Conservation (phyloP, 192 early-diverging fungal species). For the Coemansia sp. region DNA sequence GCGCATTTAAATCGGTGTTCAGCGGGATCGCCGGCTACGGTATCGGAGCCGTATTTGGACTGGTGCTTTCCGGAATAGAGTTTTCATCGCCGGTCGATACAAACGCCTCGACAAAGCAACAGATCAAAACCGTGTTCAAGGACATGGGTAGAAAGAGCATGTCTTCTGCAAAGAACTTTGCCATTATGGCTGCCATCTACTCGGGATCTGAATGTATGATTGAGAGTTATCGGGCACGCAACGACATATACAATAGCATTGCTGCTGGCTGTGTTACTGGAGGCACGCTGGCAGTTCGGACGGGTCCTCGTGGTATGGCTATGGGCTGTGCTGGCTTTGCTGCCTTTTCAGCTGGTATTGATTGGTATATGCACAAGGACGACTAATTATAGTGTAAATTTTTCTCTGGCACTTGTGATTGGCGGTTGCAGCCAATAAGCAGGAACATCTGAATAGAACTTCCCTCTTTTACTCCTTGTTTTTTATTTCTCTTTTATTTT, state of each 20-base stretch:
- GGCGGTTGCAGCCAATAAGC: neutral
- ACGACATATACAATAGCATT: constrained; percentile 89
- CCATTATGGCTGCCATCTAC: constrained; percentile 86
- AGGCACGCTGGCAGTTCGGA: constrained; percentile 70
- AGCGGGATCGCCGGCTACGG: constrained; percentile 79
- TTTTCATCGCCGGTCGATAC: constrained; percentile 72
- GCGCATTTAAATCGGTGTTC: constrained; percentile 67
- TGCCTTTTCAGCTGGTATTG: constrained; percentile 91
- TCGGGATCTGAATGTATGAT: constrained; percentile 92
- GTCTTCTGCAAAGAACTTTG: constrained; percentile 92
- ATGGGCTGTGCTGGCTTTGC: constrained; percentile 91
- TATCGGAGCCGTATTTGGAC: constrained; percentile 84
- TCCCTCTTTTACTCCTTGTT: constrained; percentile 1
- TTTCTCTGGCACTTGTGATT: constrained; percentile 2
- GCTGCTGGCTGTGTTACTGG: constrained; percentile 92
- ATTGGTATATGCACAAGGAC: constrained; percentile 73
- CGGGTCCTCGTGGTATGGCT: constrained; percentile 71
- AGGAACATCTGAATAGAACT: no score
- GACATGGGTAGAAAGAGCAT: constrained; percentile 84
- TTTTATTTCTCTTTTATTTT: constrained; percentile 6
- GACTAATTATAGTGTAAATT: constrained; percentile 41
- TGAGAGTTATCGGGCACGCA: constrained; percentile 93
- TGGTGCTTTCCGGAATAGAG: constrained; percentile 91
- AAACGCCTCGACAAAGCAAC: constrained; percentile 70
- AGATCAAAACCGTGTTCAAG: constrained; percentile 78